Percentiles rank a stretch among this genome's conserved stretches.
Conservation (phyloP, 2,329 filamentous ascomycete genomes). For the Dothideomycetidae sp. region DNA sequence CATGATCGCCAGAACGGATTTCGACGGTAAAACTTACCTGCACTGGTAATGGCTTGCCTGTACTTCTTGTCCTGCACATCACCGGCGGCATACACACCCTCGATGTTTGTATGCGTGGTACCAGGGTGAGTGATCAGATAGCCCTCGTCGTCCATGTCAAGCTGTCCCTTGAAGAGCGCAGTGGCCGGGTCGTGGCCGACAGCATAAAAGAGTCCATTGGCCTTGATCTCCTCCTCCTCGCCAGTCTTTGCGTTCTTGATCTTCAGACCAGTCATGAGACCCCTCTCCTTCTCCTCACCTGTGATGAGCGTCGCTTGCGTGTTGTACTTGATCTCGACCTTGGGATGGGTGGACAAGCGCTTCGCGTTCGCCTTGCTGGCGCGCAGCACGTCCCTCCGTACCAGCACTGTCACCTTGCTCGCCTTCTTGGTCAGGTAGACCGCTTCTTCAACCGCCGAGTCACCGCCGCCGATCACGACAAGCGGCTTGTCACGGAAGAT, state of each 20-base stretch:
- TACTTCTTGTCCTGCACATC: conserved; percentile 99
- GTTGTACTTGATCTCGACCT: conserved; percentile 84
- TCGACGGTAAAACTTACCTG: conserved; percentile 46
- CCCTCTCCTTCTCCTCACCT: conserved; percentile 58
- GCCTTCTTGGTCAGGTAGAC: conserved; percentile 97
- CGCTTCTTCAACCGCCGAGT: conserved; percentile 93
- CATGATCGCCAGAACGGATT: neutral
- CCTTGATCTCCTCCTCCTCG: conserved; percentile 67
- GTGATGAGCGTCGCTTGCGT: conserved; percentile 66
- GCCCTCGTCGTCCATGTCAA: conserved; percentile 77
- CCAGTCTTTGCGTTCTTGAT: conserved; percentile 68
- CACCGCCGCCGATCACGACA: conserved; percentile 89
- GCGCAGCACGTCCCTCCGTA: conserved; percentile 71
- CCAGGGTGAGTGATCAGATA: conserved; percentile 85
- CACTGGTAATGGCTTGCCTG: conserved; percentile 93
- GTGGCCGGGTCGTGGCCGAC: conserved; percentile 94
- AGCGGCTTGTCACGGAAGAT: conserved; percentile 96
- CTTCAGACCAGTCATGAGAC: conserved; percentile 76
- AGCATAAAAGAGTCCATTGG: conserved; percentile 92
- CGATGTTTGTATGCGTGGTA: conserved; percentile 71
- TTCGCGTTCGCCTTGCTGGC: conserved; percentile 88
- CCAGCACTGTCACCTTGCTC: conserved; percentile 84
- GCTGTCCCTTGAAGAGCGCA: conserved; percentile 72
- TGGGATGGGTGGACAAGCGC: conserved; percentile 65
- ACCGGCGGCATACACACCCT: conserved; percentile 89